These are phyloP conservation scores for Rhodotorula diobovata DNA, from an alignment of 768 basidiomycete species.

Conservation along the genomic window DNA sequence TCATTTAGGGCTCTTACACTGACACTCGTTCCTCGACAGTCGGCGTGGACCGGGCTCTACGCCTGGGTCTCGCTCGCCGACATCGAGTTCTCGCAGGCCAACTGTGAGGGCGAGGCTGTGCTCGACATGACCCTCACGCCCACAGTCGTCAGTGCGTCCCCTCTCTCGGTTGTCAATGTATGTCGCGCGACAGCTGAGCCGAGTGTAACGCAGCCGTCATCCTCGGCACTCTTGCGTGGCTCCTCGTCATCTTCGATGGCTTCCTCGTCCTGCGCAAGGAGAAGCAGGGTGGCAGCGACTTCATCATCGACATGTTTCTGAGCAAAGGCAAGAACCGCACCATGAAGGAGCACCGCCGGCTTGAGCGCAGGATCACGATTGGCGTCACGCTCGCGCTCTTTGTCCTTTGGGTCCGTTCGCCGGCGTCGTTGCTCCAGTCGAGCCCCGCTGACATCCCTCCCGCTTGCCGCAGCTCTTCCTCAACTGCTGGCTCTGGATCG, in stretches of 20 bases:
- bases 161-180: too few species aligned
- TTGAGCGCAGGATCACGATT: constrained; percentile 13
- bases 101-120: not conserved
- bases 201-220: constrained; percentile 13
- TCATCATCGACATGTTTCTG: constrained; percentile 6
- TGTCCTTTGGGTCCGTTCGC: constrained; percentile 3
- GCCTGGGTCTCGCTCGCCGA: not conserved
- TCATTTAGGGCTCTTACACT: not conserved
- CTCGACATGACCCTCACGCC: not conserved
- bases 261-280: constrained; percentile 3
- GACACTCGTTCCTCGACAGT: not conserved
- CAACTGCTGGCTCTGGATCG: constrained; percentile 5
- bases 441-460: not conserved
- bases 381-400: not conserved
- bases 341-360: constrained; percentile 6
- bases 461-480: not conserved
- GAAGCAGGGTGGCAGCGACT: constrained; percentile 7
- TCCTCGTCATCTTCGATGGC: constrained; percentile 1
- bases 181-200: too few species aligned
- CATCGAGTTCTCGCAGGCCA: constrained; percentile 2
- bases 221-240: constrained; percentile 15
- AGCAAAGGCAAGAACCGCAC: not conserved
- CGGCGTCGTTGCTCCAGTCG: not conserved
- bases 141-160: not conserved
- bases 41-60: not conserved